These are phyloP conservation scores for Toxoplasma gondii DNA, from an alignment of 169 alveolate species.

Conservation along the genomic window DNA sequence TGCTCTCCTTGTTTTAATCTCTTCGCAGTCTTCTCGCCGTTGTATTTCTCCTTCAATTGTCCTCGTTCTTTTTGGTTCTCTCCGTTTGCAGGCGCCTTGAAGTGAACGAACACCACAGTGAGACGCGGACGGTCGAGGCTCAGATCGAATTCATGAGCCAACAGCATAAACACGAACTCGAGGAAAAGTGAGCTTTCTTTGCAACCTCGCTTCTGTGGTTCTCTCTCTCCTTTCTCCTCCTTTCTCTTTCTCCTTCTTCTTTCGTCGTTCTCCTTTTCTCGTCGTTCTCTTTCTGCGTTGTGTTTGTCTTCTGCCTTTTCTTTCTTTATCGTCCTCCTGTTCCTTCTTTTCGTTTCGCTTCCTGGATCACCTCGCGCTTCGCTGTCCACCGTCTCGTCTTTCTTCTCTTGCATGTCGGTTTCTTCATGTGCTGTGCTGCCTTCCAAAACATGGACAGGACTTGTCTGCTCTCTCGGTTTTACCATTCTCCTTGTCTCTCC, in stretches of 20 bases:
- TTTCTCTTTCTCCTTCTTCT: background rate
- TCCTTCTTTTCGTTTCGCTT: background rate
- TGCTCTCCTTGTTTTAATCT: too few relatives aligned
- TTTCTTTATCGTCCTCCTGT: background rate
- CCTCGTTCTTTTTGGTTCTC: background rate
- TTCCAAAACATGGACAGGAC: too few relatives aligned
- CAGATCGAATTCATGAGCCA: slow-evolving; percentile 29
- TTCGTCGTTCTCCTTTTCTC: background rate
- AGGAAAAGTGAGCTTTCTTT: background rate
- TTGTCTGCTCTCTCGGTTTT: too few relatives aligned
- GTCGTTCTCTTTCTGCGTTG: background rate
- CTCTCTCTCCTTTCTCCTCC: background rate
- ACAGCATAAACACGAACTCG: slow-evolving; percentile 16
- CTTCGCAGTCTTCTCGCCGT: too few relatives aligned
- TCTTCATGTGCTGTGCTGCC: too few relatives aligned
- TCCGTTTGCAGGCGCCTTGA: background rate
- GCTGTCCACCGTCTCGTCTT: background rate
- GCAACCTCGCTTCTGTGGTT: background rate
- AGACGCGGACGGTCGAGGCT: slow-evolving; percentile 30
- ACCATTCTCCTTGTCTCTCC: too few relatives aligned
- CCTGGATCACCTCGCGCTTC: background rate
- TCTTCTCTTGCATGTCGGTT: too few relatives aligned
- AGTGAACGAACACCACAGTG: slow-evolving; percentile 4
- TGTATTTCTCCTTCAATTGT: too few relatives aligned
- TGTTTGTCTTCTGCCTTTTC: background rate